Conservation (phyloP, 106 monocot species). For the Narthecium ossifragum region DNA sequence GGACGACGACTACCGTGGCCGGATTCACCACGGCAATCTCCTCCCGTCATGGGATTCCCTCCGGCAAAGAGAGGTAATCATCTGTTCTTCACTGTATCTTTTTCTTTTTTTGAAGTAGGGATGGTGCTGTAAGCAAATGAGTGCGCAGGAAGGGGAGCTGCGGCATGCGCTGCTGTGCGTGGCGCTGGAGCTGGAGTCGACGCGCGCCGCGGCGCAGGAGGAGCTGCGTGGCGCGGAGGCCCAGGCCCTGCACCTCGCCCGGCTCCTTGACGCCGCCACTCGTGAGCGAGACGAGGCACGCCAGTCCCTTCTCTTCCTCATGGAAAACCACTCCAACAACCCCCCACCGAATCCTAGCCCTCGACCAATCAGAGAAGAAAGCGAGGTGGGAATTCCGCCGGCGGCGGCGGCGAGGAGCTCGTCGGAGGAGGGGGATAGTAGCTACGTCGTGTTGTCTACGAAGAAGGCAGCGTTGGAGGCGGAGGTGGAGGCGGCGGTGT, state of each 20-base stretch:
- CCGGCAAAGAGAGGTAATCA: too few relatives aligned
- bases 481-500: constrained; percentile 20
- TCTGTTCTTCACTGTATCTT: too few relatives aligned
- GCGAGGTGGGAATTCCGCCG: too few relatives aligned
- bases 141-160: too few relatives aligned
- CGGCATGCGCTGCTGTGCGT: constrained; percentile 25
- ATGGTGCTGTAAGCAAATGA: too few relatives aligned
- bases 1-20: too few relatives aligned
- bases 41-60: too few relatives aligned
- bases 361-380: too few relatives aligned
- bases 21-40: too few relatives aligned
- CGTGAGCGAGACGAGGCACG: constrained; percentile 52
- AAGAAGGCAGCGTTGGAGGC: background rate
- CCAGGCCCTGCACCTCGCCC: constrained; percentile 35
- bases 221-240: constrained; percentile 42
- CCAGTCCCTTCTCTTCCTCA: constrained; percentile 9
- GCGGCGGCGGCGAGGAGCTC: constrained; percentile 3
- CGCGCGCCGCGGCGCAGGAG: constrained; percentile 35
- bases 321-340: background rate
- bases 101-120: too few relatives aligned
- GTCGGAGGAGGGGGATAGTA: too few relatives aligned
- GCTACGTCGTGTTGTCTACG: too few relatives aligned
- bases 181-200: constrained; percentile 38
- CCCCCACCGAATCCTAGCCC: background rate
- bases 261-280: constrained; percentile 34